Evolutionary conservation across 2,329 filamentous ascomycete species (phyloP).

Genomic region (Hypoxylon sp.): DNA sequence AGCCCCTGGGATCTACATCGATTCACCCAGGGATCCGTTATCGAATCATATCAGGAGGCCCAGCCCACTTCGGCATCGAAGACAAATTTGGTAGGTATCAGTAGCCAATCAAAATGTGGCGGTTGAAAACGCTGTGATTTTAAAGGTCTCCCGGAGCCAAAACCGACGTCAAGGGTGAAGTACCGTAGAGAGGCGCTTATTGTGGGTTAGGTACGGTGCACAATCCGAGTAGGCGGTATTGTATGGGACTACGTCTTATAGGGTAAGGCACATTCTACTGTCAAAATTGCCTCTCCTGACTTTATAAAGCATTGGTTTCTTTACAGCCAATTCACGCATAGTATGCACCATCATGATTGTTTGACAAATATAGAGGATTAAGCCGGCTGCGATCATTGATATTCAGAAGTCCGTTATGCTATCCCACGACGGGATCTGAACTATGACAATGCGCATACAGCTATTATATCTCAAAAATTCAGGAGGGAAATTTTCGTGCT

Average conservation of each 20-base stretch:
- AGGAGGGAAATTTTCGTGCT: neutral
- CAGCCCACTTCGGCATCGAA: conserved; percentile 37
- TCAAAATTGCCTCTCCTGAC: neutral
- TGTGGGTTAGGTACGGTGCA: conserved; percentile 25
- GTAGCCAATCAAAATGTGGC: conserved; percentile 37
- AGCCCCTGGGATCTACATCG: conserved; percentile 34
- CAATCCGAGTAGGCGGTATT: neutral
- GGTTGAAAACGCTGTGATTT: conserved; percentile 43
- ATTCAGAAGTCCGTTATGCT: no score
- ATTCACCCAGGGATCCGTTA: conserved; percentile 39
- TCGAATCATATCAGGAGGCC: conserved; percentile 35
- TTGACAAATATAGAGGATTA: neutral
- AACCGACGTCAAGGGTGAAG: conserved; percentile 29
- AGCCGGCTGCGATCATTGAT: no score
- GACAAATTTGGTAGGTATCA: conserved; percentile 36
- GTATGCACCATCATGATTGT: neutral
- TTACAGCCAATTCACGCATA: neutral
- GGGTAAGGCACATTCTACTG: neutral
- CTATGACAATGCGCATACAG: neutral
- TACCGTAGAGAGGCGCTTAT: conserved; percentile 6
- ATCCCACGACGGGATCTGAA: neutral
- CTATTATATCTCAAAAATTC: neutral
- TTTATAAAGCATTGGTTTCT: neutral
- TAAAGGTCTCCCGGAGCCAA: conserved; percentile 33
- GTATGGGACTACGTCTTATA: neutral